These are phyloP conservation scores for Ceratocystis albifundus DNA, from an alignment of 2,329 filamentous ascomycete genomes.

Conservation along the genomic window DNA sequence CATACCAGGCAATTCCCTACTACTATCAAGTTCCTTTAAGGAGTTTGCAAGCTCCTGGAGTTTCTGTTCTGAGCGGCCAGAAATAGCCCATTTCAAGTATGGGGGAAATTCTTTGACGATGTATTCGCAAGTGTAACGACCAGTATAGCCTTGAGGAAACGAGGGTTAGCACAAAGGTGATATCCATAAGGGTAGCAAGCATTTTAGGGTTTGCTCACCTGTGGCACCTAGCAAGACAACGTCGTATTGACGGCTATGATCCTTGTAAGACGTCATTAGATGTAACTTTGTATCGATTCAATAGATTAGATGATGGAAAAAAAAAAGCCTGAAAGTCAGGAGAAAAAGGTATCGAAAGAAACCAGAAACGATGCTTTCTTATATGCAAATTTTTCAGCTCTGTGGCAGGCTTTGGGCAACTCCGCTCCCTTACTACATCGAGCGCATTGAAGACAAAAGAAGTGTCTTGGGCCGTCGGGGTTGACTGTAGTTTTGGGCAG, in stretches of 20 bases:
- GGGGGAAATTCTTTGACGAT: conserved; percentile 60
- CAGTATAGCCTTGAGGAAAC: conserved; percentile 58
- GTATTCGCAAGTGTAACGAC: conserved; percentile 63
- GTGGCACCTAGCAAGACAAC: conserved; percentile 47
- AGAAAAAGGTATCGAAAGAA: neutral
- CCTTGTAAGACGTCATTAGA: conserved; percentile 39
- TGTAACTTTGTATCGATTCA: conserved; percentile 17
- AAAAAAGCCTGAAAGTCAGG: too few relatives aligned
- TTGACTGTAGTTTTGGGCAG: conserved; percentile 9
- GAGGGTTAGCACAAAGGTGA: neutral
- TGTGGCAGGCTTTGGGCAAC: neutral
- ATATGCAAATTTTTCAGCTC: neutral
- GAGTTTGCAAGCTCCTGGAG: conserved; percentile 57
- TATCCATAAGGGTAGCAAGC: neutral
- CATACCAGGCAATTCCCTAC: conserved; percentile 59
- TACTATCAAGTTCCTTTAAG: conserved; percentile 51
- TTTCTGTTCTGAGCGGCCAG: conserved; percentile 68
- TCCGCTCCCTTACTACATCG: neutral
- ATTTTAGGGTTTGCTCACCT: conserved; percentile 34
- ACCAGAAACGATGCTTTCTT: neutral
- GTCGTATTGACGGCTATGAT: conserved; percentile 43
- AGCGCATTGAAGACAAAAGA: neutral
- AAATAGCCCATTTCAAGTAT: conserved; percentile 75
- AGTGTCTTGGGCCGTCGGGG: neutral
- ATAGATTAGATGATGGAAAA: neutral